Conservation (phyloP, 768 basidiomycete genomes). For the Suillus clintonianus region DNA sequence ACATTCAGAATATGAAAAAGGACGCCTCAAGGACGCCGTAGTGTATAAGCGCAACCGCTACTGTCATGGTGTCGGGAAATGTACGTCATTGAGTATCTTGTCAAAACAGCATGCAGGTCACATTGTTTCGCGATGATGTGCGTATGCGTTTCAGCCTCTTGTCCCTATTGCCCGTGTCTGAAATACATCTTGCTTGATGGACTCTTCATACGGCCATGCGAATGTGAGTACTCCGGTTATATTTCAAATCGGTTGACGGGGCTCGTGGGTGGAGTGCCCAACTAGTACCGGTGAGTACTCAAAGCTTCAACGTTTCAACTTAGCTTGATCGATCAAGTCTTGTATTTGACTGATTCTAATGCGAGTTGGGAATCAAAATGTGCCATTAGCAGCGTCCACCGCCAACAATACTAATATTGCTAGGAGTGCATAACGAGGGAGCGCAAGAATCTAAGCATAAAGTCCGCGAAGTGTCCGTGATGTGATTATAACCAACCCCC, state of each 20-base stretch:
- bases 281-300: background rate
- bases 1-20: background rate
- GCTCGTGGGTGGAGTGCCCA: background rate
- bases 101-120: background rate
- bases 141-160: background rate
- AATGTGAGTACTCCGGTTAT: background rate
- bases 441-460: background rate
- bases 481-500: background rate
- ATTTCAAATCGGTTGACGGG: no score
- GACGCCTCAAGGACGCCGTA: background rate
- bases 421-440: background rate
- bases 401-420: background rate
- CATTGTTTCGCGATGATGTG: no score
- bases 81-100: background rate
- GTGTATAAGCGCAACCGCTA: background rate
- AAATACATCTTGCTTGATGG: background rate
- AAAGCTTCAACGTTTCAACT: background rate
- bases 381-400: background rate
- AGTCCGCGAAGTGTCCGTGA: background rate
- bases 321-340: background rate
- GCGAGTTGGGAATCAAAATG: background rate
- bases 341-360: background rate
- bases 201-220: background rate
- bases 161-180: background rate
- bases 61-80: background rate